Conservation (phyloP, 148 eudicot species). For the Rhododendron kiyosumense region DNA sequence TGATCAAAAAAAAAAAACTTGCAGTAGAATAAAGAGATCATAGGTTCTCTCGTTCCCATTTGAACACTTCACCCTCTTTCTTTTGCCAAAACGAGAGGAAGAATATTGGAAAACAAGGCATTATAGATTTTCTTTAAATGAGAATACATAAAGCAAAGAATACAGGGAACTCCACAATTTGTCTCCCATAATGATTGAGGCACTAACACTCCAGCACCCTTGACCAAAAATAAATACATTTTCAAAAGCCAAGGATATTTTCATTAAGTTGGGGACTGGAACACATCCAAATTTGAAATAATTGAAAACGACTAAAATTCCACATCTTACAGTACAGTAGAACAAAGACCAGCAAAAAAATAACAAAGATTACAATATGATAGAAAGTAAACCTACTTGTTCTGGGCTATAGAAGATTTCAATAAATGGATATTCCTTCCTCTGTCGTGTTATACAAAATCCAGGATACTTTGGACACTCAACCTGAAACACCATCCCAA, state of each 20-base stretch:
- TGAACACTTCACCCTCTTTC: neutral
- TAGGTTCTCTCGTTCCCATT: neutral
- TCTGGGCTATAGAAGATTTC: slow-evolving; percentile 91
- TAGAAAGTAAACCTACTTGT: slow-evolving; percentile 49
- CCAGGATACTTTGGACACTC: slow-evolving; percentile 99
- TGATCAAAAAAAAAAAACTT: too few species aligned
- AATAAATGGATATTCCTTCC: slow-evolving; percentile 85
- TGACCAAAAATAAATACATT: neutral
- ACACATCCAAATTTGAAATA: neutral
- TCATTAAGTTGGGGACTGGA: neutral
- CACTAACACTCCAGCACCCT: neutral
- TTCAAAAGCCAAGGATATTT: neutral
- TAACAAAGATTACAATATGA: neutral
- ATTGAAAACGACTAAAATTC: neutral
- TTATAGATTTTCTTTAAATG: neutral
- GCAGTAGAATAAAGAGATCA: neutral
- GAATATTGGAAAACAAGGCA: neutral
- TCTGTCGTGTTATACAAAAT: slow-evolving; percentile 84
- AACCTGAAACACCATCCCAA: slow-evolving; percentile 50
- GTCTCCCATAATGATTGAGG: neutral
- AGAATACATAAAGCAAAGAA: neutral
- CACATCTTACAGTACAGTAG: neutral
- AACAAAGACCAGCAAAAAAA: neutral
- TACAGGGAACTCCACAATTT: neutral
- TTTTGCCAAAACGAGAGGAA: neutral